These are phyloP conservation scores for Hylodesmum podocarpum DNA, from an alignment of 306 rosid genomes.

Conservation along the genomic window DNA sequence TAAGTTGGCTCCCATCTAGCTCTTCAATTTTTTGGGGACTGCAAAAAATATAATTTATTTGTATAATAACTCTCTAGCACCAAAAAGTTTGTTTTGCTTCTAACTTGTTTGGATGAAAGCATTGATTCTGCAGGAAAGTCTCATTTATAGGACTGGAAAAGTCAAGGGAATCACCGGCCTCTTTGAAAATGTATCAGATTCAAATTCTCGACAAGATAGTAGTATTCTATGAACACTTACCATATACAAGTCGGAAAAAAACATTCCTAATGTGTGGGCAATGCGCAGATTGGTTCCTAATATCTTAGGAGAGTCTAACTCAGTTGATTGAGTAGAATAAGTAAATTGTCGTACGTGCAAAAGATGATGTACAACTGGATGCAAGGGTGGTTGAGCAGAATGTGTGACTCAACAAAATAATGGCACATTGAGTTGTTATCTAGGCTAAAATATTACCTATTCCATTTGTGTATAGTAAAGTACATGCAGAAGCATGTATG, in stretches of 20 bases:
- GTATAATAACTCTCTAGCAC: not conserved
- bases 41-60: not conserved
- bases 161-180: conserved; percentile 13
- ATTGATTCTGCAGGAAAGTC: not conserved
- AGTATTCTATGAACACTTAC: not conserved
- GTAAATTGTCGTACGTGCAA: too few species aligned
- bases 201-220: not conserved
- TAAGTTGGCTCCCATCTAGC: conserved; percentile 45
- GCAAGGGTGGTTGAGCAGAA: too few species aligned
- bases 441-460: too few species aligned
- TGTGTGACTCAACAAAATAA: too few species aligned
- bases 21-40: not conserved
- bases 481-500: too few species aligned
- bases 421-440: too few species aligned
- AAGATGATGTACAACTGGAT: too few species aligned
- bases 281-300: too few species aligned
- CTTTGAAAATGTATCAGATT: not conserved
- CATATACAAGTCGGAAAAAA: not conserved
- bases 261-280: too few species aligned
- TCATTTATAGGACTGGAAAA: conserved; percentile 27
- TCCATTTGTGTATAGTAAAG: too few species aligned
- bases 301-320: too few species aligned
- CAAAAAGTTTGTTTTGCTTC: not conserved
- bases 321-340: too few species aligned
- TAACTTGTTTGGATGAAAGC: not conserved